phyloP scores from a whole-genome alignment of 2,329 filamentous ascomycete species.

The Tolypocladium ovalisporum region DNA sequence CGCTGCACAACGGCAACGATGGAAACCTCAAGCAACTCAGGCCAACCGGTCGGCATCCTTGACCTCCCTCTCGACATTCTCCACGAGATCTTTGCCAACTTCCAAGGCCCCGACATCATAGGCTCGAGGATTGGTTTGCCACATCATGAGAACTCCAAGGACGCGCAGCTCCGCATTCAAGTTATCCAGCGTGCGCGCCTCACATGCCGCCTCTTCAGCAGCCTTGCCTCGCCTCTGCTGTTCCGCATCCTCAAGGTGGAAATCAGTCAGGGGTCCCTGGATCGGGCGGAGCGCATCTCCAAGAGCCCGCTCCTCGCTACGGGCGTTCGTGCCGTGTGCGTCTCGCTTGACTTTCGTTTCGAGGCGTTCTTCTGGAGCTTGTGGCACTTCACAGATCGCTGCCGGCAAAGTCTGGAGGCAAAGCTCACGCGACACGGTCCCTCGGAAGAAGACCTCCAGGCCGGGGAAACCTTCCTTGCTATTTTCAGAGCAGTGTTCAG shows the following conservation, averaged over 20 bases:
- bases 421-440: not conserved
- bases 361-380: not conserved
- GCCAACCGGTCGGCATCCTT: not conserved
- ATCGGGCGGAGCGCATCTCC: not conserved
- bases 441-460: not conserved
- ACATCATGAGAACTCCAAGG: not conserved
- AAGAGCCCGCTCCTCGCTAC: not conserved
- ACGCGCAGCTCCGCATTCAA: not conserved
- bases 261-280: not conserved
- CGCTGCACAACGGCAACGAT: not conserved
- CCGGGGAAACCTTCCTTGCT: not conserved
- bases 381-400: not conserved
- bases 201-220: not conserved
- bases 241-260: not conserved
- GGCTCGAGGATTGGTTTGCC: not conserved
- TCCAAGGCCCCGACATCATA: not conserved
- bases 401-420: not conserved
- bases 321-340: not conserved
- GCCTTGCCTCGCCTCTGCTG: not conserved
- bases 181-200: not conserved
- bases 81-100: not conserved
- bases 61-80: not conserved
- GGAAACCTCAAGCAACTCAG: not conserved
- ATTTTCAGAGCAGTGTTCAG: too few species aligned
- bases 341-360: not conserved